Evolutionary conservation across 129 eudicot genomes (phyloP).

Genomic region (Ambrosia trifida): DNA sequence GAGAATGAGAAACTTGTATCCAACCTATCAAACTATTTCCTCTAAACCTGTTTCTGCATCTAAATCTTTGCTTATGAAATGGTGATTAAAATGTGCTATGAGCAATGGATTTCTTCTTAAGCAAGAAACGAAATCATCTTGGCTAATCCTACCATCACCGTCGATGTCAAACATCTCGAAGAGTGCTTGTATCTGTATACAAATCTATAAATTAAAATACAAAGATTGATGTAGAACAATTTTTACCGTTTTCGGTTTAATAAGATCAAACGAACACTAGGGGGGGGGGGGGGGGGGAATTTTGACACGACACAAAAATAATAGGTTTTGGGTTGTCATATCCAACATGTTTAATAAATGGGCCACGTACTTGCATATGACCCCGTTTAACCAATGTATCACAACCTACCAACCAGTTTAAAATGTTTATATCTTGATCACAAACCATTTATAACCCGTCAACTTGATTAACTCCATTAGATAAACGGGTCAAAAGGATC

Average conservation of each 20-base stretch:
- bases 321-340: no score
- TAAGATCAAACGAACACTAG: not conserved
- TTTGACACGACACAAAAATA: no score
- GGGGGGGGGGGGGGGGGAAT: no score
- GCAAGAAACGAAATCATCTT: slow-evolving; percentile 57
- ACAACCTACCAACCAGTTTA: not conserved
- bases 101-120: slow-evolving; percentile 75
- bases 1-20: no score
- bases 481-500: not conserved
- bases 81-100: slow-evolving; percentile 59
- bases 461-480: not conserved
- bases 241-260: not conserved
- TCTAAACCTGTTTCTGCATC: slow-evolving; percentile 27
- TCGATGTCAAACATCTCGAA: slow-evolving; percentile 61
- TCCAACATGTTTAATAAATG: no score
- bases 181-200: slow-evolving; percentile 54
- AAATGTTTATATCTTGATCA: no score
- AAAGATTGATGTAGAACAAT: not conserved
- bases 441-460: not conserved
- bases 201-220: slow-evolving; percentile 9
- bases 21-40: slow-evolving; percentile 38
- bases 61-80: slow-evolving; percentile 35
- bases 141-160: slow-evolving; percentile 65
- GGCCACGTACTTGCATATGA: no score
- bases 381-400: not conserved